These are phyloP conservation scores for Santalum album DNA, from an alignment of 164 flowering plant species.

Conservation along the genomic window DNA sequence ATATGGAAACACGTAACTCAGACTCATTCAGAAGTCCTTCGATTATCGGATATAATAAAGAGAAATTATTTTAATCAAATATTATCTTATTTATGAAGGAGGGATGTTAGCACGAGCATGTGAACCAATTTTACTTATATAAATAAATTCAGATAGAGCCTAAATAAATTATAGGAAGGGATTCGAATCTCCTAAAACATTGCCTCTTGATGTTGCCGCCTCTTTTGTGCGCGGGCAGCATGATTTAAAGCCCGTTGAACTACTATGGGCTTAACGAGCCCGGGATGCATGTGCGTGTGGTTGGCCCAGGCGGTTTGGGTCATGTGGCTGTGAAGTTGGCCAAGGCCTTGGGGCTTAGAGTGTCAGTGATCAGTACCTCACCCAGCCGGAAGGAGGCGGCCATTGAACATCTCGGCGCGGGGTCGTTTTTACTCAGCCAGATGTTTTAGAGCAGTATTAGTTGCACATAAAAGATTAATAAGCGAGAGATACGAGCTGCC, in stretches of 20 bases:
- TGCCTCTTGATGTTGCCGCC: constrained; percentile 33
- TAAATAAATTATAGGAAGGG: too few relatives aligned
- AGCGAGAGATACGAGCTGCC: too few relatives aligned
- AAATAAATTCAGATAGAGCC: too few relatives aligned
- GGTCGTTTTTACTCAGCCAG: constrained; percentile 32
- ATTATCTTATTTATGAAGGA: too few relatives aligned
- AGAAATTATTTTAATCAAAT: too few relatives aligned
- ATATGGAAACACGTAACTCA: too few relatives aligned
- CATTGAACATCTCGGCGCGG: constrained; percentile 35
- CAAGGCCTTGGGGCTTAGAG: constrained; percentile 43
- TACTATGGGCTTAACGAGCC: constrained; percentile 27
- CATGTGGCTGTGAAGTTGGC: constrained; percentile 50
- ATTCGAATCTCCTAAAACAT: constrained; percentile 30
- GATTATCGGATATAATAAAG: too few relatives aligned
- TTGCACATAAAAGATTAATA: too few relatives aligned
- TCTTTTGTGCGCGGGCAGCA: constrained; percentile 39
- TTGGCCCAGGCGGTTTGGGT: constrained; percentile 50
- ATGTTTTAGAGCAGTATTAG: constrained; percentile 22
- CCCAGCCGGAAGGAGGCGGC: constrained; percentile 35
- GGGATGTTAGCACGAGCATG: too few relatives aligned
- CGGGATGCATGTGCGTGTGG: constrained; percentile 33
- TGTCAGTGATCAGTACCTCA: constrained; percentile 46
- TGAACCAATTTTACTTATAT: too few relatives aligned
- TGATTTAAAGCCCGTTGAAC: constrained; percentile 45
- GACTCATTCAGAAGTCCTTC: too few relatives aligned